phyloP scores from a whole-genome alignment of 208 protist species.

The Trypanosomatidae sp. region DNA sequence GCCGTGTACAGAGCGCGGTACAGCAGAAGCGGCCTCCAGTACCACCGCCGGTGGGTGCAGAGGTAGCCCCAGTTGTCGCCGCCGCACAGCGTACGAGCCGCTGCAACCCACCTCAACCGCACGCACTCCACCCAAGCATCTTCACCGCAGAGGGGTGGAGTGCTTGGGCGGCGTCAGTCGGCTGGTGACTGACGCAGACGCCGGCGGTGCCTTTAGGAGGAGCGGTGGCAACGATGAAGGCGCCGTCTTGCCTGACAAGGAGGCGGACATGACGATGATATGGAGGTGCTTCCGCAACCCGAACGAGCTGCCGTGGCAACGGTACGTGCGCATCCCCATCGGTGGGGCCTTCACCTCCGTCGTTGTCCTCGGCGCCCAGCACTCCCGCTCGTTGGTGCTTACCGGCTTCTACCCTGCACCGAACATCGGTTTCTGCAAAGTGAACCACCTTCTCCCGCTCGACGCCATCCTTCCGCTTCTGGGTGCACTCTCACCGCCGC shows the following conservation, averaged over 20 bases:
- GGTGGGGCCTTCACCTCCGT: conserved; percentile 52
- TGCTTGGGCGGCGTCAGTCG: background rate
- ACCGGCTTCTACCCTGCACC: conserved; percentile 46
- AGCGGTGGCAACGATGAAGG: background rate
- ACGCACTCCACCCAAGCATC: background rate
- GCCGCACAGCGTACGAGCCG: background rate
- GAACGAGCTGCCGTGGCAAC: conserved; percentile 34
- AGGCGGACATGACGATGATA: background rate
- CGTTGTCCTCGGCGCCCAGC: conserved; percentile 23
- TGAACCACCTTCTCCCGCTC: conserved; percentile 28
- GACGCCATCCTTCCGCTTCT: conserved; percentile 24
- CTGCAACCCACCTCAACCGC: background rate
- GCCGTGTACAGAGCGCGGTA: background rate
- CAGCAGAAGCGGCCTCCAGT: background rate
- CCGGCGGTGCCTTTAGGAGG: background rate
- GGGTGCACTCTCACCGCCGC: conserved; percentile 10
- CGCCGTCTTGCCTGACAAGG: background rate
- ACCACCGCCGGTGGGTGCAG: background rate
- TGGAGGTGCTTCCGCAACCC: conserved; percentile 31
- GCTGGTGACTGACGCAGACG: background rate
- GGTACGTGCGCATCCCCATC: conserved; percentile 45
- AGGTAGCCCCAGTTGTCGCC: background rate
- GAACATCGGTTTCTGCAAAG: conserved; percentile 51
- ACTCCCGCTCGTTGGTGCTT: conserved; percentile 40
- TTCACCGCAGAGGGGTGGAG: background rate